A percentile compares a stretch with the other conserved stretches of the same genome.
phyloP scores from a whole-genome alignment of 2,329 filamentous ascomycete species.

The Aspergillus sp. region DNA sequence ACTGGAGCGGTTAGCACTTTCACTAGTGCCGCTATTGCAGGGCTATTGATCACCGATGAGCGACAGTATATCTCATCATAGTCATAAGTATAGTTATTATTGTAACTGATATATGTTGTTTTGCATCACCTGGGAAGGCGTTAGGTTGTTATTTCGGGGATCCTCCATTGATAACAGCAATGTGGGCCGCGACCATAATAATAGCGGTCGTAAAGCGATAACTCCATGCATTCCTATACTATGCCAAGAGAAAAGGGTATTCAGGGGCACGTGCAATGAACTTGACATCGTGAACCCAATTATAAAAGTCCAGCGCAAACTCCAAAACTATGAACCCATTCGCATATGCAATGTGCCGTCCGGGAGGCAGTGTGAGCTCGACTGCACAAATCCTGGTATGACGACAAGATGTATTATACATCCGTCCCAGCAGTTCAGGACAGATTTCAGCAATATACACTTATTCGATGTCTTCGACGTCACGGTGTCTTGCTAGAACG shows the following conservation, averaged over 20 bases:
- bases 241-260: too few species aligned
- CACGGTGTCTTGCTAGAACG: slow-evolving; percentile 57
- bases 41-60: slow-evolving; percentile 61
- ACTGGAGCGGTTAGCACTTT: slow-evolving; percentile 74
- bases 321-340: slow-evolving; percentile 8
- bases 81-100: too few species aligned
- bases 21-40: slow-evolving; percentile 70
- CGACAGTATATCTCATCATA: slow-evolving; percentile 15
- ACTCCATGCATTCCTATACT: too few species aligned
- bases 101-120: too few species aligned
- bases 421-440: too few species aligned
- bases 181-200: too few species aligned
- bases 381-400: too few species aligned
- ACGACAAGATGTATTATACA: too few species aligned
- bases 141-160: too few species aligned
- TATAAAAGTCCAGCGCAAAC: slow-evolving; percentile 4
- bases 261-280: slow-evolving; percentile 1
- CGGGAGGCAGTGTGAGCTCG: not conserved
- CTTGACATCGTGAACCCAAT: slow-evolving; percentile 1
- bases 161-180: too few species aligned
- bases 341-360: not conserved
- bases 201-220: too few species aligned
- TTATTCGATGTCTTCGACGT: slow-evolving; percentile 45
- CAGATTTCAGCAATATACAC: not conserved
- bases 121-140: too few species aligned